Percentiles rank a stretch among this genome's conserved stretches.
Conservation (phyloP, 1,139 yeast genomes). For the Arxiozyma slooffiae region DNA sequence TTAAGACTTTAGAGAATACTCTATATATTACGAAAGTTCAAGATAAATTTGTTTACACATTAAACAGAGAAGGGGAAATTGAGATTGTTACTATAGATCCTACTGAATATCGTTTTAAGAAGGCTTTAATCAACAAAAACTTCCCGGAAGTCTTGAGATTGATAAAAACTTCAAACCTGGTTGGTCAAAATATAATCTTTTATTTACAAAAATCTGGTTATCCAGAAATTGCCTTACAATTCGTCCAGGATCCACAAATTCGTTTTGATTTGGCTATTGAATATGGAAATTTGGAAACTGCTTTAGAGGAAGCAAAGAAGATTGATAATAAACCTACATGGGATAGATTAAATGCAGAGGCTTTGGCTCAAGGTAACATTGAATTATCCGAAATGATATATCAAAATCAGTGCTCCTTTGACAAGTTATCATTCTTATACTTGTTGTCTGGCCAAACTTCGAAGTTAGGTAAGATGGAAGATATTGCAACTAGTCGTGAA, state of each 20-base stretch:
- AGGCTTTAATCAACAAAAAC: constrained; percentile 80
- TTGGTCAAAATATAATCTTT: constrained; percentile 94
- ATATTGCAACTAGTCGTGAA: constrained; percentile 82
- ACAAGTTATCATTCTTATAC: constrained; percentile 81
- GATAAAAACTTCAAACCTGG: constrained; percentile 79
- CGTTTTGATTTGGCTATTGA: constrained; percentile 92
- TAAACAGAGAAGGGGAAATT: constrained; percentile 78
- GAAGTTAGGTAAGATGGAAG: constrained; percentile 73
- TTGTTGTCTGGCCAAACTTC: constrained; percentile 69
- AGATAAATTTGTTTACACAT: constrained; percentile 65
- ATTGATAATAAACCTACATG: constrained; percentile 62
- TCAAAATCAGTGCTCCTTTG: constrained; percentile 80
- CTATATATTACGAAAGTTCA: constrained; percentile 67
- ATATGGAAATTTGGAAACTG: constrained; percentile 79
- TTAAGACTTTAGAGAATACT: constrained; percentile 87
- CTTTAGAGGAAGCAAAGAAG: constrained; percentile 79
- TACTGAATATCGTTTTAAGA: constrained; percentile 93
- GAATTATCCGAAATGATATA: constrained; percentile 78
- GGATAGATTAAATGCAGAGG: constrained; percentile 79
- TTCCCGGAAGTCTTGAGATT: constrained; percentile 87
- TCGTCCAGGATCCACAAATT: constrained; percentile 93
- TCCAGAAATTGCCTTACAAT: constrained; percentile 90
- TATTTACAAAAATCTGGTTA: constrained; percentile 91
- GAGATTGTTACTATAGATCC: constrained; percentile 79
- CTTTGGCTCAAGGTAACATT: constrained; percentile 80